Conservation (phyloP, 2,329 filamentous ascomycete genomes). For the Xylariales sp. region DNA sequence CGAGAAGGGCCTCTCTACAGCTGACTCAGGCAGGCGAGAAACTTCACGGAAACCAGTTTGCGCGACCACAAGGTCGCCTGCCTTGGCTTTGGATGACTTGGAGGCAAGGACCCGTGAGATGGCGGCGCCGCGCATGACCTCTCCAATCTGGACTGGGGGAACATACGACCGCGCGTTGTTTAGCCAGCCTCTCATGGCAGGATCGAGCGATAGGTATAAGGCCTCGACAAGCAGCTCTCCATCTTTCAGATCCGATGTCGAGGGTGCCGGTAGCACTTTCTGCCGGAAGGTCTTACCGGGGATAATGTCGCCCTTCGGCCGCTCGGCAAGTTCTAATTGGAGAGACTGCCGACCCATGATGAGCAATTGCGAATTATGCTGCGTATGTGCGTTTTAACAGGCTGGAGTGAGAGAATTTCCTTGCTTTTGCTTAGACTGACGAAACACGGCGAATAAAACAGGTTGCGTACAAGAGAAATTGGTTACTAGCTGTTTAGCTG, state of each 20-base stretch:
- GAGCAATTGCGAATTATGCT: too few relatives aligned
- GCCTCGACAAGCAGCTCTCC: conserved; percentile 47
- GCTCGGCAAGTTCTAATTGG: conserved; percentile 4
- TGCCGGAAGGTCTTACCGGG: conserved; percentile 4
- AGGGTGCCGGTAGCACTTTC: conserved; percentile 15
- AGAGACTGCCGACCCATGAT: conserved; percentile 1
- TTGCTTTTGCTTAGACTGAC: too few relatives aligned
- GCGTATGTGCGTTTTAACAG: too few relatives aligned
- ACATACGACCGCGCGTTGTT: conserved; percentile 48
- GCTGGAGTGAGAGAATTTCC: too few relatives aligned
- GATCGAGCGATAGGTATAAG: conserved; percentile 57
- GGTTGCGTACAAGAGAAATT: too few relatives aligned
- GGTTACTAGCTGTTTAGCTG: too few relatives aligned
- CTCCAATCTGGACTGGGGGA: conserved; percentile 55
- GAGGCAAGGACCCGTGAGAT: conserved; percentile 49
- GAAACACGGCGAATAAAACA: too few relatives aligned
- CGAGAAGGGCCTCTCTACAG: too few relatives aligned
- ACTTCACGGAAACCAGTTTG: conserved; percentile 55
- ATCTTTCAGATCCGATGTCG: conserved; percentile 37
- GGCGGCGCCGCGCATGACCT: conserved; percentile 53
- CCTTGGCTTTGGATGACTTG: conserved; percentile 38
- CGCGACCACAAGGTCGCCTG: conserved; percentile 47
- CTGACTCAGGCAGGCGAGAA: conserved; percentile 42
- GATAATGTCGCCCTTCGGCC: conserved; percentile 3
- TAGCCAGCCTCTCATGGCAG: conserved; percentile 62